Percentiles rank a stretch among this genome's conserved stretches.
Conservation (phyloP, 805 yeast species). For the Nakazawaea peltata region DNA sequence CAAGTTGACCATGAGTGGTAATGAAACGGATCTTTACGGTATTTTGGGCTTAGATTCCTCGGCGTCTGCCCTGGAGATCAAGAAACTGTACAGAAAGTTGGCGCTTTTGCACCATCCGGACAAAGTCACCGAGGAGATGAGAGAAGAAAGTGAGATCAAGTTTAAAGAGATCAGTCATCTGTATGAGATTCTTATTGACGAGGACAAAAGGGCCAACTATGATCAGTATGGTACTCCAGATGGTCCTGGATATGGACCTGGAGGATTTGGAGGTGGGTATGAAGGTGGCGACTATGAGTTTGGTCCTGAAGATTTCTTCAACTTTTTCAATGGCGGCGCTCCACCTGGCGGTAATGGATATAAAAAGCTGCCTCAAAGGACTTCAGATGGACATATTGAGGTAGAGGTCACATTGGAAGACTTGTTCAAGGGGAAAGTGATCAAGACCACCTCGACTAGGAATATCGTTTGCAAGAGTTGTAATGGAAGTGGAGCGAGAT, state of each 20-base stretch:
- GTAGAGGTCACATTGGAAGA: conserved; percentile 65
- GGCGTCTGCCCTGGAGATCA: conserved; percentile 68
- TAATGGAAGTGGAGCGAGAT: conserved; percentile 67
- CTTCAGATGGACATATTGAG: conserved; percentile 63
- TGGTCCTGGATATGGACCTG: conserved; percentile 16
- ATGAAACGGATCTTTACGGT: too few relatives aligned
- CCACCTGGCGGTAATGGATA: too few relatives aligned
- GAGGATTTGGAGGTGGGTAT: conserved; percentile 24
- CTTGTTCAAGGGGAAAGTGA: conserved; percentile 69
- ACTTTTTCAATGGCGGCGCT: conserved; percentile 43
- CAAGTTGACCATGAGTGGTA: too few relatives aligned
- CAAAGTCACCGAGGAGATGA: conserved; percentile 54
- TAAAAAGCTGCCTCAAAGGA: conserved; percentile 18
- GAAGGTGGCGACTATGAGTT: conserved; percentile 38
- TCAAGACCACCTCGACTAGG: conserved; percentile 67
- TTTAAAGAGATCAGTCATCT: conserved; percentile 86
- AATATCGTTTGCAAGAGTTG: conserved; percentile 67
- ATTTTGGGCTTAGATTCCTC: conserved; percentile 58
- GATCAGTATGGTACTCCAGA: conserved; percentile 45
- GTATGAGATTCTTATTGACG: conserved; percentile 76
- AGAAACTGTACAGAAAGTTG: conserved; percentile 74
- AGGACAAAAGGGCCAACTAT: conserved; percentile 46
- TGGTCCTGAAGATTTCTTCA: conserved; percentile 69
- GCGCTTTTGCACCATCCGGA: conserved; percentile 89
- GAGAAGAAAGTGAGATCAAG: conserved; percentile 64